Base-by-base conservation (phyloP, 306 rosid genomes). In the Medicago arabica region DNA sequence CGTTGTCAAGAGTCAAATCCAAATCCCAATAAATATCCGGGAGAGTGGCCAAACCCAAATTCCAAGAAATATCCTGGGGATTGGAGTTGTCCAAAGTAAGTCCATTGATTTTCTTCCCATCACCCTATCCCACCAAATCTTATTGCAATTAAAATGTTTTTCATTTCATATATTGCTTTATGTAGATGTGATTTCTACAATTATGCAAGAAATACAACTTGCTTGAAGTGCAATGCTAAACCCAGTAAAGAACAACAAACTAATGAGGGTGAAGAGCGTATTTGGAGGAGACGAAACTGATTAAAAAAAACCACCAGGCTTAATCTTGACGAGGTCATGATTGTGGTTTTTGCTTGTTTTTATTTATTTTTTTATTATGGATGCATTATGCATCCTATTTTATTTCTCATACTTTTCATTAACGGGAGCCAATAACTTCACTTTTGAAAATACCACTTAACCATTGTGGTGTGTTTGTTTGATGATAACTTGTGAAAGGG, bases 11-110 rank as follows among this genome's bases (percentile, higher is more conserved):
- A 85, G 76, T 50, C 72, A 55, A 88, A 67, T 13, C 72, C 72
- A 21, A 67, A 87, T 17, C 87, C 96, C 80, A 85, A 79, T 69
- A 70, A 76, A 74, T 76, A 51, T 31, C 85, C 49, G 2, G 13
- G 49, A 43, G 49, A 43, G 12, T 43, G 14, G 74, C 40, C 72
- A 55, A 88, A 67, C 18, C 72, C 72, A 21, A 67, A 87, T 21
- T 86, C 96, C 79, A 85, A 80, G 75, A 74, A 75, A 72, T 78
- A 49, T 40, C 85, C 84, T 43, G 91, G 90, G 40, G 97, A 95
- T 14, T 95, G 98, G 97, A 85, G 83, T 80, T 92, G 97, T 75
- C 97, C 96, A 74, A 83, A 83, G 98, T 95, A 80, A 89, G 93
- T 81, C 15, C 74, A 4, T 69, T 77, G 72, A 44, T 39, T 63